phyloP scores from a whole-genome alignment of 345 rosid species.

The Nephelium lappaceum region DNA sequence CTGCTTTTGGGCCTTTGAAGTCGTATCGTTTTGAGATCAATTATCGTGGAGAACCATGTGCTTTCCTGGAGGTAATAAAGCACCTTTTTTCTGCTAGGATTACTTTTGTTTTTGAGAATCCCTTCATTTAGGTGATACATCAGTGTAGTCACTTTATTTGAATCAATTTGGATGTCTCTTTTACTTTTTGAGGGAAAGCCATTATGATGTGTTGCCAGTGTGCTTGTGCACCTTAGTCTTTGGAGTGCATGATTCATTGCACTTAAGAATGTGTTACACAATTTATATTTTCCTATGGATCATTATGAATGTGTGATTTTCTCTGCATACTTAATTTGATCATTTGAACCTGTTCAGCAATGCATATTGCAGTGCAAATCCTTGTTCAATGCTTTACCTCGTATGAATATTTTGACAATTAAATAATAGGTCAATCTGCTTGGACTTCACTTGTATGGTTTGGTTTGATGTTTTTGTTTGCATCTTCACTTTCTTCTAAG shows the following conservation, averaged over 20 bases:
- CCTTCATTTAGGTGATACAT: not conserved
- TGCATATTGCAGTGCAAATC: not conserved
- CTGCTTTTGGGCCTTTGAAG: conserved; percentile 84
- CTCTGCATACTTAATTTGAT: not conserved
- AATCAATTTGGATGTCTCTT: not conserved
- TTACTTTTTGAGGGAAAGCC: not conserved
- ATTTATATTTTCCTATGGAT: not conserved
- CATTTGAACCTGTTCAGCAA: not conserved
- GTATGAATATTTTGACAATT: not conserved
- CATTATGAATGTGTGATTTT: not conserved
- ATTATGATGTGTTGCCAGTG: not conserved
- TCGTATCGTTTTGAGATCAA: conserved; percentile 60
- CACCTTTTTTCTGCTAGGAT: conserved; percentile 17
- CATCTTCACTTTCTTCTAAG: not conserved
- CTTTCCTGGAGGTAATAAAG: conserved; percentile 82
- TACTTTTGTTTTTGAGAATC: conserved; percentile 11
- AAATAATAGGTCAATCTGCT: not conserved
- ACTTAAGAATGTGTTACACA: not conserved
- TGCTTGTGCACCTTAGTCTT: not conserved
- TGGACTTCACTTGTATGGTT: not conserved
- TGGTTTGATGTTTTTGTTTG: not conserved
- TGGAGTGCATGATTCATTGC: not conserved
- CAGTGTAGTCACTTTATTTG: not conserved
- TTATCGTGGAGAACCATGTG: conserved; percentile 39
- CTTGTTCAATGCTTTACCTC: not conserved